Evolutionary conservation across 352 stramenopile genomes (phyloP).

Genomic region (Phytophthora litchii): DNA sequence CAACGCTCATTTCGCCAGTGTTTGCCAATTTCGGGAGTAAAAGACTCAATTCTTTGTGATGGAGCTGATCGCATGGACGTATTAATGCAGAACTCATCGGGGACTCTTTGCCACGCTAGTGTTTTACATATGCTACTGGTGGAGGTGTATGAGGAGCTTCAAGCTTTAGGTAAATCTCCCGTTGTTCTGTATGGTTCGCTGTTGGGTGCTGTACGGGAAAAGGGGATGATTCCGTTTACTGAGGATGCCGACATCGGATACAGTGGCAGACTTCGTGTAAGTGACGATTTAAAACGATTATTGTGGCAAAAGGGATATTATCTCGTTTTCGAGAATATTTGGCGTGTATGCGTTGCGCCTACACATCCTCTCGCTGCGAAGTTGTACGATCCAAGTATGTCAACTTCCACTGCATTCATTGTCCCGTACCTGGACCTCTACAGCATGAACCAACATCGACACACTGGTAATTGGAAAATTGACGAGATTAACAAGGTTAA

Average conservation of each 20-base stretch:
- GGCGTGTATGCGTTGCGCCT: constrained; percentile 43
- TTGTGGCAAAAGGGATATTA: constrained; percentile 52
- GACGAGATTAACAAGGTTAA: constrained; percentile 29
- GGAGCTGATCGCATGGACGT: constrained; percentile 54
- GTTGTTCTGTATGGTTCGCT: constrained; percentile 51
- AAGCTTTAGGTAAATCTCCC: constrained; percentile 26
- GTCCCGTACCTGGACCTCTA: constrained; percentile 49
- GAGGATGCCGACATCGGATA: constrained; percentile 59
- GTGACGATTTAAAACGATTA: constrained; percentile 14
- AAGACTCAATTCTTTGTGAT: constrained; percentile 42
- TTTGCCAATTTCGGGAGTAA: constrained; percentile 48
- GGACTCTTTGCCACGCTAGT: constrained; percentile 45
- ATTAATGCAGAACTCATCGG: constrained; percentile 19
- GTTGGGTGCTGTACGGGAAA: constrained; percentile 47
- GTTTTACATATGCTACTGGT: constrained; percentile 55
- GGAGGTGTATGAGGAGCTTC: constrained; percentile 54
- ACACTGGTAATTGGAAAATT: constrained; percentile 22
- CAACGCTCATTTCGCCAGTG: constrained; percentile 32
- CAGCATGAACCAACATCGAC: constrained; percentile 15
- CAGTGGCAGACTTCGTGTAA: constrained; percentile 10
- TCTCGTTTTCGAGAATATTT: constrained; percentile 41
- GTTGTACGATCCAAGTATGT: constrained; percentile 36
- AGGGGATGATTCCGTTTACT: constrained; percentile 52
- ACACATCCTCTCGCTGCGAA: constrained; percentile 41
- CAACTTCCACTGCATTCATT: constrained; percentile 6